Evolutionary conservation across 805 yeast genomes (phyloP), one percentile per base, ranked within the genome.

Genomic region (Cyberlindnera xishuangbannaensis): DNA sequence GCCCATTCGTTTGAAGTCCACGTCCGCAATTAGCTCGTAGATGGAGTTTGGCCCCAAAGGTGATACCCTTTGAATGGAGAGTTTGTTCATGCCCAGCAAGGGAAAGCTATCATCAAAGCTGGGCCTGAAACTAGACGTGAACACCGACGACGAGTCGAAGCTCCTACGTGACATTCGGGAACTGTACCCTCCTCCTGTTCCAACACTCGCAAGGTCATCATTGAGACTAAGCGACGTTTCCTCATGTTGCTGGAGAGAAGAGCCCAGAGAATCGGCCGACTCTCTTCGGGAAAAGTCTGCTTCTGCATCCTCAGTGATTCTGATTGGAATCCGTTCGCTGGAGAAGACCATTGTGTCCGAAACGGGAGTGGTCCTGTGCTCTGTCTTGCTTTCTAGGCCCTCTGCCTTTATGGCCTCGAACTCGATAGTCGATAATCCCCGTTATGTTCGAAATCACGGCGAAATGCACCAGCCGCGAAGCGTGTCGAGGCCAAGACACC

Each of bases 1-100:
- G 7, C 24, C 16, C 26, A 57, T 53, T 39, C 66, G 43, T 40
- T 53, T 45, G 34, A 67, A 59, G 51, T 78, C 77, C 13, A 72
- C 69, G 22, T 71, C 80, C 31, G 79, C 72, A 2, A 87, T 79
- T 33, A 87, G 62, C 48, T 83, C 92, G 50, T 71, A 83, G 21
- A 86, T 76, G 5, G 95, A 79, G 50, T 83, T 84, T 31, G 82
- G 77, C 2, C 84, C 84, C 44, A 80, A 53, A 2, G 83, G 79
- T 16, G 76, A 68, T 11, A 67, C 63, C 2, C 62, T 48, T 8
- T 59, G 47, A 15, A 59, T 60, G 0, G 67, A 60, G 9, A 65
- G 41, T 25, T 58, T 58, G 43, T 66, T 67, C 28, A 59, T 46
- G 0, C 73, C 73, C 27, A 64, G 40, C 1, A 60, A 51, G 2